Conservation (phyloP, 208 protist species). For the Wallacemonas sp. region DNA sequence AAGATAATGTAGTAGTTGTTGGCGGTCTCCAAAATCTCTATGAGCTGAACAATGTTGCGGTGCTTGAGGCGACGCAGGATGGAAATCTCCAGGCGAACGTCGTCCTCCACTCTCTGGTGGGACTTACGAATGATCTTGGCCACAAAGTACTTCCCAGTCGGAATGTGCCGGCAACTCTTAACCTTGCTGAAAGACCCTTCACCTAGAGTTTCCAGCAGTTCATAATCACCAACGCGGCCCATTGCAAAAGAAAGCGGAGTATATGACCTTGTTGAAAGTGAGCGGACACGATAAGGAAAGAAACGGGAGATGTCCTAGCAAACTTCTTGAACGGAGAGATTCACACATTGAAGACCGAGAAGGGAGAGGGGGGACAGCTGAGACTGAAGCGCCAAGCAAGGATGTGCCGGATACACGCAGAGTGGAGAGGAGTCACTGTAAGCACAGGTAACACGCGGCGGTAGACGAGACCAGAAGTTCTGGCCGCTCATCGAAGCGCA, state of each 20-base stretch:
- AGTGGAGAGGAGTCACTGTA: too few relatives aligned
- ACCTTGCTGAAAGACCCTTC: slow-evolving; percentile 81
- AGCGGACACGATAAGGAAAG: slow-evolving; percentile 2
- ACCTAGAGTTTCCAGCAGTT: slow-evolving; percentile 74
- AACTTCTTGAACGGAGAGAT: too few relatives aligned
- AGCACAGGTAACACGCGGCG: too few relatives aligned
- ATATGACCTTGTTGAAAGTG: too few relatives aligned
- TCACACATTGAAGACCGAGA: not conserved
- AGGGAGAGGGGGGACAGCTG: too few relatives aligned
- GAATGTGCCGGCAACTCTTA: slow-evolving; percentile 73
- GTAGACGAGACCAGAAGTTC: too few relatives aligned
- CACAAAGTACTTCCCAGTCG: slow-evolving; percentile 62
- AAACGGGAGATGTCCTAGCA: not conserved
- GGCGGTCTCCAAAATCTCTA: slow-evolving; percentile 77
- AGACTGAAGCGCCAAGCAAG: too few relatives aligned
- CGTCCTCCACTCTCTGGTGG: slow-evolving; percentile 59
- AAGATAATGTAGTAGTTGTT: slow-evolving; percentile 91
- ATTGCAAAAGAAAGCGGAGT: slow-evolving; percentile 20
- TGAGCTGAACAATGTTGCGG: slow-evolving; percentile 80
- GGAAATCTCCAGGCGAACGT: slow-evolving; percentile 80
- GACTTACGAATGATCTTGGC: slow-evolving; percentile 84
- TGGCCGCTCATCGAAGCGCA: too few relatives aligned
- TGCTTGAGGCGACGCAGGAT: slow-evolving; percentile 78
- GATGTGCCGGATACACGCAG: too few relatives aligned
- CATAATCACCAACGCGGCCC: slow-evolving; percentile 83